Evolutionary conservation across 2,329 filamentous ascomycete genomes (phyloP).

Genomic region (Exophiala dermatitidis): DNA sequence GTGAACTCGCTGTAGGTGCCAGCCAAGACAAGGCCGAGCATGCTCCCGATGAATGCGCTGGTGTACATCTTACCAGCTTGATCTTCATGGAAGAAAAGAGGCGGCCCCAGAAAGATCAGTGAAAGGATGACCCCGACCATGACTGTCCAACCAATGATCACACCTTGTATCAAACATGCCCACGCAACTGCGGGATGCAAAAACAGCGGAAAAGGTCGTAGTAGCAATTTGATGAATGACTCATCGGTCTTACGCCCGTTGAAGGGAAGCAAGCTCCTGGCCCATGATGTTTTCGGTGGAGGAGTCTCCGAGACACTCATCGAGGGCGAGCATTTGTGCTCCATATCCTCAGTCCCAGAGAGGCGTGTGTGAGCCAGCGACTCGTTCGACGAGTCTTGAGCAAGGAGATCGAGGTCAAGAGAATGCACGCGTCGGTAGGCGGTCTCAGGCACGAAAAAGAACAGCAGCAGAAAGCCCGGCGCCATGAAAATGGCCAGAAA

Average conservation of each 20-base stretch:
- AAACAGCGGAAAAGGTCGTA: conserved; percentile 74
- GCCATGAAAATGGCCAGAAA: conserved; percentile 78
- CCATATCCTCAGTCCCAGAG: not conserved
- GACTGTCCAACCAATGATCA: conserved; percentile 91
- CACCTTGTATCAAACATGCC: conserved; percentile 73
- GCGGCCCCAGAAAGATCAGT: conserved; percentile 72
- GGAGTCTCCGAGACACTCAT: conserved; percentile 5
- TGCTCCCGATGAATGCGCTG: conserved; percentile 74
- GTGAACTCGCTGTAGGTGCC: conserved; percentile 67
- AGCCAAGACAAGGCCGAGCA: conserved; percentile 68
- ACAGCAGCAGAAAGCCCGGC: conserved; percentile 59
- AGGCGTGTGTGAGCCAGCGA: conserved; percentile 3
- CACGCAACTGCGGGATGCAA: conserved; percentile 80
- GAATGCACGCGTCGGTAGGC: conserved; percentile 60
- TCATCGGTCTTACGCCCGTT: conserved; percentile 78
- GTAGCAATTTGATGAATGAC: conserved; percentile 56
- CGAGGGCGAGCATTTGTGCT: conserved; percentile 15
- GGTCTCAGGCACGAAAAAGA: conserved; percentile 80
- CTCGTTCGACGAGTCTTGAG: conserved; percentile 16
- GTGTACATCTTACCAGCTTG: conserved; percentile 81
- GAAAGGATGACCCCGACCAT: conserved; percentile 79
- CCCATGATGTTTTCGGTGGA: conserved; percentile 48
- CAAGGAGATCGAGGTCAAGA: conserved; percentile 55
- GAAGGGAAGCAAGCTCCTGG: conserved; percentile 60
- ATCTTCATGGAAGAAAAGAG: conserved; percentile 73